Evolutionary conservation across 768 basidiomycete species (phyloP), one percentile per base, ranked within the genome.

Genomic region (Leccinellum rugosiceps): DNA sequence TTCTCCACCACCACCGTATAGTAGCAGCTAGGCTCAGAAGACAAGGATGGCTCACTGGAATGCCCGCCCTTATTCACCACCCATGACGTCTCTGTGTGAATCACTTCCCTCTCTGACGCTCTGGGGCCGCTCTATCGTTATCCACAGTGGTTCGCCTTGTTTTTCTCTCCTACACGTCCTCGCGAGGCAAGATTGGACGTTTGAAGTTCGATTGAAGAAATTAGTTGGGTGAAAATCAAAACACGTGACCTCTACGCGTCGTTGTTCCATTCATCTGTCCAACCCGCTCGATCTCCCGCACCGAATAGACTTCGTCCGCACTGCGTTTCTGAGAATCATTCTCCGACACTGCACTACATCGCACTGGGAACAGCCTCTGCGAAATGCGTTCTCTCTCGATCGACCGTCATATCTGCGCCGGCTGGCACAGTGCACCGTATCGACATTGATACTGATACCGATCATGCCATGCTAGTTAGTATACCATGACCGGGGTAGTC

Each of bases 401-500:
- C 41, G 3, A 45, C 7, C 43, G n/a, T 47, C 25, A 4, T 19
- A 53, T 11, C 21, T 17, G 3, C 58, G 43, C 46, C 49, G 50
- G 19, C 57, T 17, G 38, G 49, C 13, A 41, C 52, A 52, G 48
- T 38, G 11, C 13, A 47, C 15, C 13, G 4, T 43, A 43, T 43
- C 41, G 38, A 38, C 41, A 1, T 9, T 11, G 2, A 1, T 3
- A 19, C 41, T 2, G 5, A 43, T 38, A 1, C n/a, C n/a, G 9
- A 38, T 38, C n/a, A 38, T 9, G 38, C 38, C n/a, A 38, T n/a
- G 9, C 35, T 38, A n/a, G 8, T 4, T 35, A 38, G 10, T 11
- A 7, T 11, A 34, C 21, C 50, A 63, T 59, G 64, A 44, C 32
- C 32, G 61, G 50, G 2, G 2, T 19, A 41, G n/a, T 31, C 31